Evolutionary conservation across 257 asterid genomes (phyloP).

Genomic region (Linderniella brevidens): DNA sequence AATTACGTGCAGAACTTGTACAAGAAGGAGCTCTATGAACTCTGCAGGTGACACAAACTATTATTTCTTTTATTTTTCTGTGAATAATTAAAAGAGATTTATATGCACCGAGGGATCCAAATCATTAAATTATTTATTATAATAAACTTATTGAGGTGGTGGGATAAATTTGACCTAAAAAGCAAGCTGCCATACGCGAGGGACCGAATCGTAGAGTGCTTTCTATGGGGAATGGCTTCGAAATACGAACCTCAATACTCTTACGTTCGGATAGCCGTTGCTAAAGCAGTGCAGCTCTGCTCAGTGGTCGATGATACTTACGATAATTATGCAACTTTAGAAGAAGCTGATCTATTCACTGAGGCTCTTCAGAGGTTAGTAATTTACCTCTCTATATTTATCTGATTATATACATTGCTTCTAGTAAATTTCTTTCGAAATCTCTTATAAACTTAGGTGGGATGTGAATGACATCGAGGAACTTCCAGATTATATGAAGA

Average conservation of each 20-base stretch:
- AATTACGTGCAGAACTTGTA: not conserved
- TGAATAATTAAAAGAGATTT: not conserved
- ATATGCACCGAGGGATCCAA: too few species aligned
- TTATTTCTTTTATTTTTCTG: too few species aligned
- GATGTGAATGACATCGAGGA: slow-evolving; percentile 9
- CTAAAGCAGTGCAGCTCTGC: not conserved
- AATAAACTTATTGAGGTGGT: not conserved
- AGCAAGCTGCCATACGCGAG: not conserved
- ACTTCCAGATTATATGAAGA: slow-evolving; percentile 11
- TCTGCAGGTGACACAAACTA: not conserved
- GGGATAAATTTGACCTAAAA: not conserved
- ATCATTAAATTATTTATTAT: not conserved
- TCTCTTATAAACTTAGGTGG: slow-evolving; percentile 35
- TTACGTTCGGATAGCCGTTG: not conserved
- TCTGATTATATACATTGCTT: too few species aligned
- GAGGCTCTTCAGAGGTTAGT: not conserved
- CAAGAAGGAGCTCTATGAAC: not conserved
- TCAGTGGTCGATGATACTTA: not conserved
- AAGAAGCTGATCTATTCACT: not conserved
- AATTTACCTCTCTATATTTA: too few species aligned
- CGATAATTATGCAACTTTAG: not conserved
- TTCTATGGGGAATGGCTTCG: not conserved
- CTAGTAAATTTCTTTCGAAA: too few species aligned
- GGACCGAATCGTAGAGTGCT: not conserved
- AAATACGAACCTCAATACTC: not conserved